Percentiles rank a stretch among this genome's conserved stretches.
Evolutionary conservation across 495 filamentous ascomycete species (phyloP).

Genomic region (Tuber melanosporum): DNA sequence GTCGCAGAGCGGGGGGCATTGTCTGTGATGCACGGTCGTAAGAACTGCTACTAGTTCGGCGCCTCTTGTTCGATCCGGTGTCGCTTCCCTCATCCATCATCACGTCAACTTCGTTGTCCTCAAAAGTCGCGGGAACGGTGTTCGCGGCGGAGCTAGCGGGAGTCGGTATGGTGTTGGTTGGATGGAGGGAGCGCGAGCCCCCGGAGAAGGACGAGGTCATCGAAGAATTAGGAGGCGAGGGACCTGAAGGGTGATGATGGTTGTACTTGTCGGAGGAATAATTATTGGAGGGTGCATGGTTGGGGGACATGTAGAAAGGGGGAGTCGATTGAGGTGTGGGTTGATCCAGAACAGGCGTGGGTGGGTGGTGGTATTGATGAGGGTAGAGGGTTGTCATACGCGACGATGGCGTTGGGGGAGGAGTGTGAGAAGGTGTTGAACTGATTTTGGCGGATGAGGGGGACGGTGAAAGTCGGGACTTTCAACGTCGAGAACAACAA

Average conservation of each 20-base stretch:
- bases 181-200: conserved; percentile 30
- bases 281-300: conserved; percentile 40
- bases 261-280: conserved; percentile 38
- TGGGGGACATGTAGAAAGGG: conserved; percentile 40
- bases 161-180: conserved; percentile 45
- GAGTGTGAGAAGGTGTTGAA: conserved; percentile 39
- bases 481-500: conserved; percentile 36
- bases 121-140: conserved; percentile 35
- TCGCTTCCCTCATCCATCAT: conserved; percentile 41
- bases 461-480: conserved; percentile 38
- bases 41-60: conserved; percentile 40
- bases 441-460: conserved; percentile 39
- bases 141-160: conserved; percentile 45
- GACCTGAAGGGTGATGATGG: conserved; percentile 27
- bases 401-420: conserved; percentile 42
- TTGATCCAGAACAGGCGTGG: conserved; percentile 37
- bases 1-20: conserved; percentile 28
- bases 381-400: conserved; percentile 42
- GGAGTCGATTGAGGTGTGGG: conserved; percentile 40
- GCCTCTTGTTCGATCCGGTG: conserved; percentile 31
- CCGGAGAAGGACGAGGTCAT: conserved; percentile 26
- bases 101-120: conserved; percentile 45
- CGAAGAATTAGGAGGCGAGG: not conserved
- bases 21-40: conserved; percentile 32
- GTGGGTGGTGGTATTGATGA: conserved; percentile 39